phyloP scores from a whole-genome alignment of 306 rosid genomes.

The Vigna angularis region DNA sequence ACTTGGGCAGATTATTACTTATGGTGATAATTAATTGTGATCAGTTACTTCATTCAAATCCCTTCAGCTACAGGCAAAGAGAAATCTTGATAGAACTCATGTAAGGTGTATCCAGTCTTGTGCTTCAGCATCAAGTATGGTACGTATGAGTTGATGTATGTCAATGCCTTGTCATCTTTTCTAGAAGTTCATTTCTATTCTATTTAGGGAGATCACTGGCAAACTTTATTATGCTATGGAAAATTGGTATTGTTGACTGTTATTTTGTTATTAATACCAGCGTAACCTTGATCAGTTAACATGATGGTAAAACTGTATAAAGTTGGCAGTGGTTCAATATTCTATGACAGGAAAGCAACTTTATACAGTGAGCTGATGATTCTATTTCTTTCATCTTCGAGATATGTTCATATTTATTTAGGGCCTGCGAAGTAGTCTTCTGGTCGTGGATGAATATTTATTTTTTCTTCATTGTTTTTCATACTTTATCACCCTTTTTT shows the following conservation, averaged over 20 bases:
- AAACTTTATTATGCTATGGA: slow-evolving; percentile 12
- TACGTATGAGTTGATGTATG: slow-evolving; percentile 47
- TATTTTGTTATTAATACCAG: slow-evolving; percentile 29
- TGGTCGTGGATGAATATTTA: slow-evolving; percentile 29
- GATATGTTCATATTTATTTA: slow-evolving; percentile 6
- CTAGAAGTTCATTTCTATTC: slow-evolving; percentile 28
- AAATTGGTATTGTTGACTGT: slow-evolving; percentile 9
- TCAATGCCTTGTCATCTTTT: slow-evolving; percentile 37
- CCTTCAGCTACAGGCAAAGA: slow-evolving; percentile 36
- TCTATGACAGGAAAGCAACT: slow-evolving; percentile 11
- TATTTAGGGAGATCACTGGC: slow-evolving; percentile 21
- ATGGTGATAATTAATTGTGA: slow-evolving; percentile 56
- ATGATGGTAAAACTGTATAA: slow-evolving; percentile 27
- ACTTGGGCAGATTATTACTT: slow-evolving; percentile 62
- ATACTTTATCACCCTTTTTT: not conserved
- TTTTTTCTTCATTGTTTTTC: not conserved
- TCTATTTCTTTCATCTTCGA: slow-evolving; percentile 14
- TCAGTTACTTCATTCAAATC: slow-evolving; percentile 15
- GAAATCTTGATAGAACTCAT: slow-evolving; percentile 43
- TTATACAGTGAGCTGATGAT: slow-evolving; percentile 6
- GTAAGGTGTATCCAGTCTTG: slow-evolving; percentile 40
- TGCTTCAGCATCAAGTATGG: slow-evolving; percentile 55
- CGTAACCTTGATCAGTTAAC: slow-evolving; percentile 14
- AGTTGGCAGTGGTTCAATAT: slow-evolving; percentile 36
- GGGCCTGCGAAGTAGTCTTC: not conserved